These are phyloP conservation scores for Venturia nashicola DNA, from an alignment of 2,329 filamentous ascomycete species.

Conservation along the genomic window DNA sequence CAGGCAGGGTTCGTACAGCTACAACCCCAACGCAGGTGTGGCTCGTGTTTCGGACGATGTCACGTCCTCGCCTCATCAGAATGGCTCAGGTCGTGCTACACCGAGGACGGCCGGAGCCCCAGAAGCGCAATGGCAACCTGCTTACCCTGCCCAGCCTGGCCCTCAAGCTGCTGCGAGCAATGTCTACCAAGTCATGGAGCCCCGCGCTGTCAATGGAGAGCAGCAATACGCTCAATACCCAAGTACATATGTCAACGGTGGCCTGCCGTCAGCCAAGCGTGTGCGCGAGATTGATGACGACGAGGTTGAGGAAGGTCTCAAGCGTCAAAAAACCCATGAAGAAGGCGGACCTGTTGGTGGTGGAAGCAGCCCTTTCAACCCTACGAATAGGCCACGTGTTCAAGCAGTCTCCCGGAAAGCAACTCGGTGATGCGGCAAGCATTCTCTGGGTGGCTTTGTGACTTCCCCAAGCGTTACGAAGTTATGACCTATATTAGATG, in stretches of 20 bases:
- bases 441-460: not conserved
- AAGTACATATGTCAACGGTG: conserved; percentile 55
- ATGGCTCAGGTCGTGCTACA: conserved; percentile 71
- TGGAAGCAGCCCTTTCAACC: conserved; percentile 7
- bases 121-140: conserved; percentile 58
- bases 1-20: conserved; percentile 64
- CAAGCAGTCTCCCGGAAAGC: conserved; percentile 1
- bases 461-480: not conserved
- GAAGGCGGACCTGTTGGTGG: conserved; percentile 33
- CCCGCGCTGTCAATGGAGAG: conserved; percentile 53
- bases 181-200: conserved; percentile 80
- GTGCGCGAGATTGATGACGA: conserved; percentile 49
- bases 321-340: conserved; percentile 69
- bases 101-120: conserved; percentile 64
- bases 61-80: conserved; percentile 71
- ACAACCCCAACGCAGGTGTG: conserved; percentile 53
- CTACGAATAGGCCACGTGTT: not conserved
- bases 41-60: conserved; percentile 71
- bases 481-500: not conserved
- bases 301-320: conserved; percentile 52
- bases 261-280: conserved; percentile 54
- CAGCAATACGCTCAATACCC: not conserved
- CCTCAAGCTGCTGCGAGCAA: conserved; percentile 63
- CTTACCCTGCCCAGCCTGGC: conserved; percentile 28
- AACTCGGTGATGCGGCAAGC: not conserved